Evolutionary conservation across 2,329 filamentous ascomycete species (phyloP).

Genomic region (Clonostachys rhizophaga): DNA sequence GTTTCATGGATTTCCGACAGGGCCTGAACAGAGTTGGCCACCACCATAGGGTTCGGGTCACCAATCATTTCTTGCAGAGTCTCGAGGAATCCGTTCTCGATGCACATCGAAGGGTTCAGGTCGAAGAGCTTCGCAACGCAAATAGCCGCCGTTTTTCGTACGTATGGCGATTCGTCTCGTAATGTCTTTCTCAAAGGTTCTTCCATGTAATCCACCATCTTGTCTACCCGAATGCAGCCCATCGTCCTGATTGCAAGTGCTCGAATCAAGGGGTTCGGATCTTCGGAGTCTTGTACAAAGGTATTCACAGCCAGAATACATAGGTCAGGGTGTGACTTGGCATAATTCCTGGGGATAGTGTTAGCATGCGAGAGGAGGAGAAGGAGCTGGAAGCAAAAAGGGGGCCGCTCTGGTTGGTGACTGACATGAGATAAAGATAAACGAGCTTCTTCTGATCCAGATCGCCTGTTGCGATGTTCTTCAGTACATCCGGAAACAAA

Average conservation of each 20-base stretch:
- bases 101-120: constrained; percentile 83
- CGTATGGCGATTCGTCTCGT: constrained; percentile 95
- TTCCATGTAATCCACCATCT: constrained; percentile 99
- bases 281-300: constrained; percentile 98
- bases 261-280: constrained; percentile 92
- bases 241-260: constrained; percentile 95
- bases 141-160: constrained; percentile 95
- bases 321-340: constrained; percentile 96
- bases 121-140: constrained; percentile 98
- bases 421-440: constrained; percentile 94
- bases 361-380: neutral
- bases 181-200: constrained; percentile 94
- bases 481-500: constrained; percentile 93
- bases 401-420: constrained; percentile 3
- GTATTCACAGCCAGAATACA: constrained; percentile 99
- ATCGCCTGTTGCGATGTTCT: constrained; percentile 95
- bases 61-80: constrained; percentile 92
- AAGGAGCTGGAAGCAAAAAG: neutral
- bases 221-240: constrained; percentile 97
- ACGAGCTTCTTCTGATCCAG: constrained; percentile 99
- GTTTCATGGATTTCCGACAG: constrained; percentile 87
- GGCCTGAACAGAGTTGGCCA: constrained; percentile 94
- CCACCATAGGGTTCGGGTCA: constrained; percentile 98
- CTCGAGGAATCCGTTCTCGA: constrained; percentile 96
- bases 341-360: constrained; percentile 81